Conservation (phyloP, 805 yeast species). For the Pichia scutulata region DNA sequence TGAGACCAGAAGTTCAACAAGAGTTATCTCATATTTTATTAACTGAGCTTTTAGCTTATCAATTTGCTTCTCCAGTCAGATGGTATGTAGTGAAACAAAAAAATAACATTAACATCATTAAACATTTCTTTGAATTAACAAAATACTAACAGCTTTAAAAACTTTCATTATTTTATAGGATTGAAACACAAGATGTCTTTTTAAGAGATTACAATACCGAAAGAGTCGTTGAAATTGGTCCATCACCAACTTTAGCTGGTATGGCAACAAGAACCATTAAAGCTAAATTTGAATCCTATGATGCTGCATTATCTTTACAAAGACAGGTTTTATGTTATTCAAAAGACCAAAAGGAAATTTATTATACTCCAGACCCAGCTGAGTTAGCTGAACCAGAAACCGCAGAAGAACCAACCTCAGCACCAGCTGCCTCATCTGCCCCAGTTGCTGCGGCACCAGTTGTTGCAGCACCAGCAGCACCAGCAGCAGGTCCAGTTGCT, state of each 20-base stretch:
- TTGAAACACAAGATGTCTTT: constrained; percentile 97
- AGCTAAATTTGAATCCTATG: constrained; percentile 95
- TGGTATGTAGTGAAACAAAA: constrained; percentile 52
- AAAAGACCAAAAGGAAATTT: constrained; percentile 92
- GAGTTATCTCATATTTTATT: constrained; percentile 91
- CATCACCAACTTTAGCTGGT: constrained; percentile 97
- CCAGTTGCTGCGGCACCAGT: constrained; percentile 55
- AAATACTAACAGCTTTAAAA: constrained; percentile 7
- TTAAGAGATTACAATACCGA: constrained; percentile 91
- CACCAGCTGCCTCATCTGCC: constrained; percentile 44
- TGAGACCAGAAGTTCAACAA: constrained; percentile 95
- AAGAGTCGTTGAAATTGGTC: constrained; percentile 97
- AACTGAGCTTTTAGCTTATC: constrained; percentile 95
- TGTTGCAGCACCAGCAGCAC: constrained; percentile 54
- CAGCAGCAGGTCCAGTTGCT: constrained; percentile 74
- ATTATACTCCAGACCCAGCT: constrained; percentile 82
- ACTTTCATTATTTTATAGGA: constrained; percentile 28
- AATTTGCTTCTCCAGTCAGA: constrained; percentile 98
- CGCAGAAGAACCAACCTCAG: constrained; percentile 22
- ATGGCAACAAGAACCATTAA: constrained; percentile 96
- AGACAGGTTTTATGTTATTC: constrained; percentile 95
- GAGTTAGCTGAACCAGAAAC: constrained; percentile 34
- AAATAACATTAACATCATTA: too few relatives aligned
- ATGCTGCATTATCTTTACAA: constrained; percentile 88
- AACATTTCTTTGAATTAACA: neutral